Evolutionary conservation across 441 rosid species (phyloP).

Genomic region (Flueggea neowawraea): DNA sequence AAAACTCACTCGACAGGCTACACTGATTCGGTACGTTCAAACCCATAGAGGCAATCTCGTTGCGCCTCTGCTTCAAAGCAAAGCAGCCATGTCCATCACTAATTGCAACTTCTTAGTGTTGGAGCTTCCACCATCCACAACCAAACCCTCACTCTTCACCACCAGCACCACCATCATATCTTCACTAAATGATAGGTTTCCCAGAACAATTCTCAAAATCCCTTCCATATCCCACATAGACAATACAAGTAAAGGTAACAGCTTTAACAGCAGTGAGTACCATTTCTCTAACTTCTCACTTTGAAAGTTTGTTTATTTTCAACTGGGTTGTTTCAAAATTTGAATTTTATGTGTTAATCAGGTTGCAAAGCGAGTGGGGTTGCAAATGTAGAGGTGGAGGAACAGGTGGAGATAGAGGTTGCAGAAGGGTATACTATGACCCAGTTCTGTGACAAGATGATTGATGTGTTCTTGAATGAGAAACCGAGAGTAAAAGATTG

Average conservation of each 20-base stretch:
- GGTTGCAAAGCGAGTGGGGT: slow-evolving; percentile 38
- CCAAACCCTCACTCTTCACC: slow-evolving; percentile 15
- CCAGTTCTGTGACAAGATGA: slow-evolving; percentile 76
- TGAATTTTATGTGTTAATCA: slow-evolving; percentile 9
- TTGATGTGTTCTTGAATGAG: slow-evolving; percentile 75
- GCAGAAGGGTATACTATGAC: slow-evolving; percentile 67
- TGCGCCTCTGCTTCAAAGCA: too few relatives aligned
- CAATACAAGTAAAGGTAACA: slow-evolving; percentile 18
- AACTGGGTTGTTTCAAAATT: too few relatives aligned
- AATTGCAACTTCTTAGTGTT: slow-evolving; percentile 12
- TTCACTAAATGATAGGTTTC: slow-evolving; percentile 21
- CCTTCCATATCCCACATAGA: slow-evolving; percentile 13
- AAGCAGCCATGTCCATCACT: neutral
- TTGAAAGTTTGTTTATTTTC: too few relatives aligned
- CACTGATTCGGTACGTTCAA: too few relatives aligned
- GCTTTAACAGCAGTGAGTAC: slow-evolving; percentile 28
- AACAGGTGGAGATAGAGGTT: slow-evolving; percentile 55
- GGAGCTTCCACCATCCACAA: slow-evolving; percentile 18
- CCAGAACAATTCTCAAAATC: slow-evolving; percentile 14
- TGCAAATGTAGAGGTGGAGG: slow-evolving; percentile 35
- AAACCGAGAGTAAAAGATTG: slow-evolving; percentile 74
- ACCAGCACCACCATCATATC: slow-evolving; percentile 21
- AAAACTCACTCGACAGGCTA: too few relatives aligned
- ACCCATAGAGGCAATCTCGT: too few relatives aligned
- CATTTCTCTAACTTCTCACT: neutral